Conservation (phyloP, 2,329 filamentous ascomycete species). For the Fusarium lateritium region DNA sequence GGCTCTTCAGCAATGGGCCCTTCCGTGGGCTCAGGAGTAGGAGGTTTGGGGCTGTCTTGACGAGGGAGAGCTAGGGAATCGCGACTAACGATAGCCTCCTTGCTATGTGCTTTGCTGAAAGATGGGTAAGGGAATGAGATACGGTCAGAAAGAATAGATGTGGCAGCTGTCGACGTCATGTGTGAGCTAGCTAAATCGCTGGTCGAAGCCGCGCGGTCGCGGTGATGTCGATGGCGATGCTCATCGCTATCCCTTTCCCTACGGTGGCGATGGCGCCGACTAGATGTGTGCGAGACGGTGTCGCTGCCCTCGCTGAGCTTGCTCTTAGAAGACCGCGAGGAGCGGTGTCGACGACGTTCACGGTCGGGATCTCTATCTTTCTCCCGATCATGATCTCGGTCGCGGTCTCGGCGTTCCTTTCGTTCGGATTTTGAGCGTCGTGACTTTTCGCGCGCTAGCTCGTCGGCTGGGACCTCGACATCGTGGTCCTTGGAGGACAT, state of each 20-base stretch:
- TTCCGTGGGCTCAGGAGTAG: conserved; percentile 79
- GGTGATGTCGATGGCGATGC: conserved; percentile 47
- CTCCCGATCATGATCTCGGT: conserved; percentile 53
- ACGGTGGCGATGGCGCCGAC: conserved; percentile 52
- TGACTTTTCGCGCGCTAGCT: conserved; percentile 58
- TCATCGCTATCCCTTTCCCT: conserved; percentile 55
- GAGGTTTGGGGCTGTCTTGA: conserved; percentile 64
- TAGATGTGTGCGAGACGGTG: conserved; percentile 56
- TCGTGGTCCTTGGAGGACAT: conserved; percentile 62
- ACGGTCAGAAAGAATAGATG: conserved; percentile 56
- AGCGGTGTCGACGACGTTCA: conserved; percentile 57
- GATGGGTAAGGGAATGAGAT: conserved; percentile 80
- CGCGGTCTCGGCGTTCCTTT: conserved; percentile 56
- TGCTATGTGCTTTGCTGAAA: conserved; percentile 93
- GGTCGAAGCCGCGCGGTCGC: conserved; percentile 55
- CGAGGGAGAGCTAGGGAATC: conserved; percentile 62
- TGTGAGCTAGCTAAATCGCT: conserved; percentile 65
- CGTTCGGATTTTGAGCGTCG: conserved; percentile 58
- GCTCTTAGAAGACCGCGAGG: conserved; percentile 60
- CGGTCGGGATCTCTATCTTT: conserved; percentile 53
- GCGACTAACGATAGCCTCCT: conserved; percentile 81
- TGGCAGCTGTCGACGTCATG: conserved; percentile 57
- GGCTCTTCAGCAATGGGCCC: conserved; percentile 35
- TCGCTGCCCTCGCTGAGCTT: conserved; percentile 60
- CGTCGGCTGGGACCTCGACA: conserved; percentile 56